Percentiles rank a stretch among this genome's conserved stretches.
Evolutionary conservation across 768 basidiomycete genomes (phyloP).

Genomic region (Mycena pura): DNA sequence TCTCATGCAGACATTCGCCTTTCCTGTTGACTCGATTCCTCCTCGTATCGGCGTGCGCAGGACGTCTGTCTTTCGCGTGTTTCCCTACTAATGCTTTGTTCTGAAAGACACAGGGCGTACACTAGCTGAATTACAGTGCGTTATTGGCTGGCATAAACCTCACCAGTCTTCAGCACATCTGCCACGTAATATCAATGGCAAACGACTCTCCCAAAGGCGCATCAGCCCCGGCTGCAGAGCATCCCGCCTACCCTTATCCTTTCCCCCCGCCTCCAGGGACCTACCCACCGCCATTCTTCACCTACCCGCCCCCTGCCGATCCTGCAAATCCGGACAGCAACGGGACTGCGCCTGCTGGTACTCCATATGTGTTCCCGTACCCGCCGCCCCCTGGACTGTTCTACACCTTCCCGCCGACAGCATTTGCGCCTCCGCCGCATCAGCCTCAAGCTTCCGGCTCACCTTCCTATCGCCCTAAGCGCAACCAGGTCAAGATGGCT

Average conservation of each 20-base stretch:
- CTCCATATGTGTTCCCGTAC: conserved; percentile 21
- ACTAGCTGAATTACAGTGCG: not conserved
- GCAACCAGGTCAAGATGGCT: conserved; percentile 89
- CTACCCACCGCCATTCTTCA: conserved; percentile 22
- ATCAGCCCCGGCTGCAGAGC: conserved; percentile 5
- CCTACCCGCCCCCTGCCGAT: conserved; percentile 16
- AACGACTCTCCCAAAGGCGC: conserved; percentile 8
- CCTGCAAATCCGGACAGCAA: conserved; percentile 10
- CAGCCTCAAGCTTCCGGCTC: not conserved
- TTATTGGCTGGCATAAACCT: not conserved
- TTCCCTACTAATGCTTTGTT: not conserved
- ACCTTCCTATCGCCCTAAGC: conserved; percentile 63
- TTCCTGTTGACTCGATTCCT: not conserved
- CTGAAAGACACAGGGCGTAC: not conserved
- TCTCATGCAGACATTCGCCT: not conserved
- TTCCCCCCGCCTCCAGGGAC: conserved; percentile 9
- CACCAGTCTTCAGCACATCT: not conserved
- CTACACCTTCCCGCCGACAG: conserved; percentile 12
- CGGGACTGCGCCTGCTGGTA: not conserved
- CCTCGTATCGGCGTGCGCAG: not conserved
- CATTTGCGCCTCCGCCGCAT: not conserved
- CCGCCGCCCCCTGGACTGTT: conserved; percentile 20
- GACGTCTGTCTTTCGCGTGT: not conserved
- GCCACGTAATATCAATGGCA: conserved; percentile 16
- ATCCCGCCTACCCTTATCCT: conserved; percentile 15